phyloP scores from a whole-genome alignment of 306 rosid genomes.

The Luffa aegyptiaca region DNA sequence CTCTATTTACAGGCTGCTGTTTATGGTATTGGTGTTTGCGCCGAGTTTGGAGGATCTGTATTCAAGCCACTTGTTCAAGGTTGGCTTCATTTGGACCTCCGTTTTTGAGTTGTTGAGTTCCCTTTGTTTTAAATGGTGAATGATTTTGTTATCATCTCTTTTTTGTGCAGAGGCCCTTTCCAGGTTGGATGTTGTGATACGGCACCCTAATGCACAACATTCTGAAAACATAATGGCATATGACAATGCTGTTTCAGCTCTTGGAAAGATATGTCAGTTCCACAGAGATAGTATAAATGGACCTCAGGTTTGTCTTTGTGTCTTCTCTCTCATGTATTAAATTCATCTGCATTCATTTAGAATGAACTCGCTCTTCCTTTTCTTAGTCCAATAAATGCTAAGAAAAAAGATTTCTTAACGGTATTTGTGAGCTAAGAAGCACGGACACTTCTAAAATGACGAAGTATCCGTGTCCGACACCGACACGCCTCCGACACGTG shows the following conservation, averaged over 20 bases:
- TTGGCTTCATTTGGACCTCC: constrained; percentile 19
- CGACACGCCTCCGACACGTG: too few relatives aligned
- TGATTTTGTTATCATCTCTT: constrained; percentile 8
- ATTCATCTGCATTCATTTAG: background rate
- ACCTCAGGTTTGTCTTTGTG: constrained; percentile 52
- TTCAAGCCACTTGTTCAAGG: constrained; percentile 87
- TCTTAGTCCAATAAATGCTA: background rate
- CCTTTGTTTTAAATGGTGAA: background rate
- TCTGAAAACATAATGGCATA: constrained; percentile 86
- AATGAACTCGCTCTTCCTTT: background rate
- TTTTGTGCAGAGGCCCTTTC: constrained; percentile 81
- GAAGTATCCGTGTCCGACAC: too few relatives aligned
- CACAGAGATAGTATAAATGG: constrained; percentile 89
- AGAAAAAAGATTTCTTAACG: background rate
- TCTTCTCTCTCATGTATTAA: too few relatives aligned
- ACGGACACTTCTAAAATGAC: too few relatives aligned
- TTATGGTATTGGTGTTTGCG: constrained; percentile 98
- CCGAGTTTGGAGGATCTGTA: constrained; percentile 84
- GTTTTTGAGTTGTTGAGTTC: background rate
- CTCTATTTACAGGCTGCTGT: constrained; percentile 70
- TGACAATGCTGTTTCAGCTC: constrained; percentile 96
- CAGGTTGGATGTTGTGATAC: constrained; percentile 77
- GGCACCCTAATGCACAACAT: constrained; percentile 75
- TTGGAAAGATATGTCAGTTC: constrained; percentile 79
- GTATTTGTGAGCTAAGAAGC: background rate